phyloP scores from a whole-genome alignment of 805 yeast genomes.

The Candida boidinii region DNA sequence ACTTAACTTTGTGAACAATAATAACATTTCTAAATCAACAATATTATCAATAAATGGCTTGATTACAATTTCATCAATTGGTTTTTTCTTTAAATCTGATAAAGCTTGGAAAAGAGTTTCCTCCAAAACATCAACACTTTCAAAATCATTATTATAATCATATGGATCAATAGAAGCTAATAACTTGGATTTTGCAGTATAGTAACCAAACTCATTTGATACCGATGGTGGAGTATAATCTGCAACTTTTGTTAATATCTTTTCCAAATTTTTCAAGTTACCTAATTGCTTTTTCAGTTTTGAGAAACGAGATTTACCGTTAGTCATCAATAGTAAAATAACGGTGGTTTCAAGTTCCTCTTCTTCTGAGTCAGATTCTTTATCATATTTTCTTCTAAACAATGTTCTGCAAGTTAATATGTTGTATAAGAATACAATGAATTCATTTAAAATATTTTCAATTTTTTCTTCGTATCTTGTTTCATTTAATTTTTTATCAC shows the following conservation, averaged over 20 bases:
- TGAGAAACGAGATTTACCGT: no score
- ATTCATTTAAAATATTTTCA: slow-evolving; percentile 32
- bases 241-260: slow-evolving; percentile 47
- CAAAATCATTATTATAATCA: slow-evolving; percentile 35
- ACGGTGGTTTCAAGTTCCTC: slow-evolving; percentile 31
- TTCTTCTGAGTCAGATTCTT: slow-evolving; percentile 21
- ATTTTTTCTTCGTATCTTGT: slow-evolving; percentile 43
- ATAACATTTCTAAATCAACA: slow-evolving; percentile 10
- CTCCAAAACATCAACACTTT: slow-evolving; percentile 44
- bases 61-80: slow-evolving; percentile 36
- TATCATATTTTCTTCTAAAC: no score
- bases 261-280: slow-evolving; percentile 35
- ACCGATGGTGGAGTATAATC: slow-evolving; percentile 59
- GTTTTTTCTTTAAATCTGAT: slow-evolving; percentile 27
- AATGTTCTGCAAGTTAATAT: no score
- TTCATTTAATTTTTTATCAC: slow-evolving; percentile 13
- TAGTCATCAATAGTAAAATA: no score
- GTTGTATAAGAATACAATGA: slow-evolving; percentile 35
- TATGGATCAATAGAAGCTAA: slow-evolving; percentile 51
- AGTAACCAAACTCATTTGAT: slow-evolving; percentile 58
- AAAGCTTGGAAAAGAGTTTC: slow-evolving; percentile 36
- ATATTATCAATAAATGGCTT: slow-evolving; percentile 33
- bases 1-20: slow-evolving; percentile 34
- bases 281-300: slow-evolving; percentile 26
- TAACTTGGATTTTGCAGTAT: slow-evolving; percentile 41